Evolutionary conservation across 768 basidiomycete genomes (phyloP), one percentile per base, ranked within the genome.

Genomic region (Gymnopilus junonius): DNA sequence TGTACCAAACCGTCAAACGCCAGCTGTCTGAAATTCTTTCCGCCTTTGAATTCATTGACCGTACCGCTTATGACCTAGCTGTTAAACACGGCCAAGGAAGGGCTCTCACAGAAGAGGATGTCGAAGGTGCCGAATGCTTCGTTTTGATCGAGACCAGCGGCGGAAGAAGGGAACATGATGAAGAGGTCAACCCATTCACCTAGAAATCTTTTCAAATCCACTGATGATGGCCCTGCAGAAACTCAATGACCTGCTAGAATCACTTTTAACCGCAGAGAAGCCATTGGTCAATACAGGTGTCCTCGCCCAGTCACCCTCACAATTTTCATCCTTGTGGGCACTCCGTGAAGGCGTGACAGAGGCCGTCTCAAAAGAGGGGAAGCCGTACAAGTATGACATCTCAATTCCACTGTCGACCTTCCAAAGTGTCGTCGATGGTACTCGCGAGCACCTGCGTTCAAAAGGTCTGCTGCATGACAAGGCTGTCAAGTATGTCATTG

Each of bases 321-420:
- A 99, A 73, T 94, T 96, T 70, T 85, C 89, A 0, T 90, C 92
- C 0, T 77, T 99, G 1, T 99, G 97, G 97, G 87, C 89, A 0
- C 80, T 98, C 20, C 90, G 97, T 27, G 97, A 99, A 77, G 89
- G 92, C 15, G 83, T 99, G 25, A 87, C 97, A 1, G 97, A 99
- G 75, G 93, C 95, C 4, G 85, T 92, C 4, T 92, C 92, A 39
- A 98, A 98, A 73, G 89, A 94, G 73, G 97, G 97, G 43, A 95
- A 94, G 68, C 88, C 90, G 6, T 99, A 98, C 82, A 99, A 99
- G 79, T 99, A 99, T 72, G 95, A 97, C 70, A 86, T 99, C 46
- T 95, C 93, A 11, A 86, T 99, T 14, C 96, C 96, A 6, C 81
- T 95, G 4, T 83, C 86, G 20, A 85, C 87, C 64, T 98, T 99